phyloP scores from a whole-genome alignment of 1,284 basidiomycete species.

The Tranzscheliella williamsii region DNA sequence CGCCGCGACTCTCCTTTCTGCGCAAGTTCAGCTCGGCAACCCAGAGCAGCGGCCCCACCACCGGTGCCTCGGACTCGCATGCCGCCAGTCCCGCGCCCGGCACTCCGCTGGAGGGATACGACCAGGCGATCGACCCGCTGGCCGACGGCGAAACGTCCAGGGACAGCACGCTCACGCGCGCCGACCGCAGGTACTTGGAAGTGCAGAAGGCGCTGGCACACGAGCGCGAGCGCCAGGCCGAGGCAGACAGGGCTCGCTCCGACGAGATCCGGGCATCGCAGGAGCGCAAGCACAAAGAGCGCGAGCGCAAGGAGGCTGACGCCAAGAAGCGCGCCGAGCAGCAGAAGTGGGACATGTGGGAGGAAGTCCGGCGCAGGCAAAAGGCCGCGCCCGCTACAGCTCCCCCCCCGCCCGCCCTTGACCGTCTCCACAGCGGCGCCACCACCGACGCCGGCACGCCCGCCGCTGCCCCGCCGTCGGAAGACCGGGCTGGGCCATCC shows the following conservation, averaged over 20 bases:
- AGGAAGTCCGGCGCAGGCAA: slow-evolving; percentile 41
- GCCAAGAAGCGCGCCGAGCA: slow-evolving; percentile 30
- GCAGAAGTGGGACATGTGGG: slow-evolving; percentile 49
- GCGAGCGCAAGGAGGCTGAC: slow-evolving; percentile 35
- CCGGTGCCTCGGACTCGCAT: slow-evolving; percentile 12
- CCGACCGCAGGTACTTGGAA: slow-evolving; percentile 39
- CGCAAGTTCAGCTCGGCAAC: slow-evolving; percentile 31
- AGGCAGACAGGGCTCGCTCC: slow-evolving; percentile 24
- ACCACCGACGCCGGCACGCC: not conserved
- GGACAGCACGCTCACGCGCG: slow-evolving; percentile 10
- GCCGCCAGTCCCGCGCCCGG: not conserved
- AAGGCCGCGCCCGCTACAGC: slow-evolving; percentile 6
- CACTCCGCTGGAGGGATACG: slow-evolving; percentile 14
- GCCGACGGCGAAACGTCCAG: slow-evolving; percentile 9
- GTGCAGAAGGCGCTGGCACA: slow-evolving; percentile 35
- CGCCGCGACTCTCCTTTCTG: slow-evolving; percentile 29
- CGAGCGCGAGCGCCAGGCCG: slow-evolving; percentile 39
- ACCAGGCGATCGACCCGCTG: slow-evolving; percentile 27
- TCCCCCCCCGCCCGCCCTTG: slow-evolving; percentile 20
- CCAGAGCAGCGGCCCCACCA: slow-evolving; percentile 9
- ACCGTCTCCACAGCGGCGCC: slow-evolving; percentile 27
- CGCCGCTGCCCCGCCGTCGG: not conserved
- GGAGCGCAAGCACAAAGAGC: slow-evolving; percentile 28
- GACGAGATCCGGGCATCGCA: slow-evolving; percentile 12
- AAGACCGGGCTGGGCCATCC: not conserved